Conservation (phyloP, 805 yeast species). For the Torulaspora gathmanii region DNA sequence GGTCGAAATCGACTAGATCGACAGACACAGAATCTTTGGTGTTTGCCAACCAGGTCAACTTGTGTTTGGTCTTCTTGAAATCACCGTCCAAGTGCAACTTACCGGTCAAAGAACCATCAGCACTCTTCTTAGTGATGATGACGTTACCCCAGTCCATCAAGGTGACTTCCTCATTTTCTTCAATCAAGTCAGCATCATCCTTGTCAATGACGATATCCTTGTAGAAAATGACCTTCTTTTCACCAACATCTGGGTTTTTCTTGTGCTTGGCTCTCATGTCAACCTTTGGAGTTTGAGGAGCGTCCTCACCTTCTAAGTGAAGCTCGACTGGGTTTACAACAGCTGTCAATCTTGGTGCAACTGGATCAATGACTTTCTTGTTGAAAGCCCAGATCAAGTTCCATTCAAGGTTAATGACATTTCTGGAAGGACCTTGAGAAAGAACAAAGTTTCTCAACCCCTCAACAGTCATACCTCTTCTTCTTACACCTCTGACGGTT, state of each 20-base stretch:
- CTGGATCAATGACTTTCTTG: constrained; percentile 94
- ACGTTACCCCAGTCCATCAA: constrained; percentile 99
- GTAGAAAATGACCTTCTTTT: constrained; percentile 67
- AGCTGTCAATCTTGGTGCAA: constrained; percentile 94
- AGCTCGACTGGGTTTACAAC: constrained; percentile 70
- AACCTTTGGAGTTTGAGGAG: constrained; percentile 54
- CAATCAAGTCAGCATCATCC: constrained; percentile 71
- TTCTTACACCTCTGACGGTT: constrained; percentile 97
- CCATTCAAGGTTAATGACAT: constrained; percentile 97
- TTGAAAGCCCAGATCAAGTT: constrained; percentile 94
- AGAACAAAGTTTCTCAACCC: constrained; percentile 91
- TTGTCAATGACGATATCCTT: constrained; percentile 72
- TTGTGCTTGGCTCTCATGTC: constrained; percentile 90
- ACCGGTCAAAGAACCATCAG: constrained; percentile 66
- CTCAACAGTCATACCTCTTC: constrained; percentile 99
- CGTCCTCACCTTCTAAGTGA: constrained; percentile 51
- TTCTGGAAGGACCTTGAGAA: constrained; percentile 96
- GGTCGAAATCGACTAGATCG: constrained; percentile 88
- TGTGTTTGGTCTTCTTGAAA: constrained; percentile 92
- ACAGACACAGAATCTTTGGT: constrained; percentile 66
- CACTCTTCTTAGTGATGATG: constrained; percentile 64
- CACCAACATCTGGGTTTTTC: constrained; percentile 88
- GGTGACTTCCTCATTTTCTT: constrained; percentile 88
- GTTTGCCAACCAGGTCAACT: constrained; percentile 90
- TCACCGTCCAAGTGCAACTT: constrained; percentile 90